Conservation (phyloP, 2,329 filamentous ascomycete genomes). For the Ophiostoma populinum region DNA sequence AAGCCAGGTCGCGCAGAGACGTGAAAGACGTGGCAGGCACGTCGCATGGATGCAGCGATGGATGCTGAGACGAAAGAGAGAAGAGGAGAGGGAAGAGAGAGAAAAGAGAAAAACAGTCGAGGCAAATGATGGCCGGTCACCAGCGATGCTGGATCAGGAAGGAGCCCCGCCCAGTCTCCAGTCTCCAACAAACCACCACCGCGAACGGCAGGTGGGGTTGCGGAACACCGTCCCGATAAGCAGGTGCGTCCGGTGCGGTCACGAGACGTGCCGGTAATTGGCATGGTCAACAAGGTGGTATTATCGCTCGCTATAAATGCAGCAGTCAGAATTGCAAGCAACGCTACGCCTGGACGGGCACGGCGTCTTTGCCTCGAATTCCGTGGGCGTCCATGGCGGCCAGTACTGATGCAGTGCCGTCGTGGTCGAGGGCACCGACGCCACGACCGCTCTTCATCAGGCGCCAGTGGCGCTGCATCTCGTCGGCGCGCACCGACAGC, state of each 20-base stretch:
- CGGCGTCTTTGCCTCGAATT: neutral
- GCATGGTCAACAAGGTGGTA: no score
- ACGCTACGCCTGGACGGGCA: neutral
- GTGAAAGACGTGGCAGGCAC: neutral
- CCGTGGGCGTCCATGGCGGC: slow-evolving; percentile 4
- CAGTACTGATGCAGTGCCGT: slow-evolving; percentile 7
- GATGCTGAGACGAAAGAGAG: neutral
- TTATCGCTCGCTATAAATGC: no score
- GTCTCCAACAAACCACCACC: neutral
- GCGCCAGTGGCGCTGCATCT: slow-evolving; percentile 48
- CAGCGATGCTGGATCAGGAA: slow-evolving; percentile 5
- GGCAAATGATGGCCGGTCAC: neutral
- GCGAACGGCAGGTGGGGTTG: neutral
- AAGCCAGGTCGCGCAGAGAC: no score
- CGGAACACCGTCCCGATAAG: neutral
- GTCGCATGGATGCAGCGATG: slow-evolving; percentile 3
- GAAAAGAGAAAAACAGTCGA: neutral
- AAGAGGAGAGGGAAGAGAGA: neutral
- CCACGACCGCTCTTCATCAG: slow-evolving; percentile 28
- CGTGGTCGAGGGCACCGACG: slow-evolving; percentile 10
- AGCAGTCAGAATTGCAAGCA: no score
- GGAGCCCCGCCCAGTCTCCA: slow-evolving; percentile 4
- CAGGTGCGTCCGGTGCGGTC: no score
- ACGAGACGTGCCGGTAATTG: no score
- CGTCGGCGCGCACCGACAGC: slow-evolving; percentile 43